These are phyloP conservation scores for Plasmodium knowlesi DNA, from an alignment of 169 alveolate genomes.

Conservation along the genomic window DNA sequence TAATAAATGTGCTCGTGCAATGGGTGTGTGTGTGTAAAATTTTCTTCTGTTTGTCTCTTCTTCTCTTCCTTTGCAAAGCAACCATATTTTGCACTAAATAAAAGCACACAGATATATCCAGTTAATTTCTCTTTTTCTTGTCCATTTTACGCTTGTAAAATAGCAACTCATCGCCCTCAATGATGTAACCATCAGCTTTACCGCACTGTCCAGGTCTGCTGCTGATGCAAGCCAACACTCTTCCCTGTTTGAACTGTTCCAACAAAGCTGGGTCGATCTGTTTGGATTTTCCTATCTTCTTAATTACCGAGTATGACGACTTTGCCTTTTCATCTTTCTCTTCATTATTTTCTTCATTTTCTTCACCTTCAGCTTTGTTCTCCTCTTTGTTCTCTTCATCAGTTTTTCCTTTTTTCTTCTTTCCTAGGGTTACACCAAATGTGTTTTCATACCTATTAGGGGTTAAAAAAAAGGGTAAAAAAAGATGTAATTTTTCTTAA, in stretches of 20 bases:
- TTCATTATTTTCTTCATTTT: constrained; percentile 80
- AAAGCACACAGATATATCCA: not conserved
- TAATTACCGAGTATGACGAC: constrained; percentile 77
- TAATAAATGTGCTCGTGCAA: not conserved
- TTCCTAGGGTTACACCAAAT: constrained; percentile 73
- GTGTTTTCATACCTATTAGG: constrained; percentile 76
- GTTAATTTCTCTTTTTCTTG: constrained; percentile 93
- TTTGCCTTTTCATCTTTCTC: constrained; percentile 75
- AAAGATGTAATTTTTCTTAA: not conserved
- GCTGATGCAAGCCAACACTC: constrained; percentile 97
- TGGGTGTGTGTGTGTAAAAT: not conserved
- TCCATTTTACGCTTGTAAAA: constrained; percentile 97
- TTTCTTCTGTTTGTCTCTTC: not conserved
- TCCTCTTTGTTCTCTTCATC: constrained; percentile 77
- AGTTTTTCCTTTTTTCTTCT: constrained; percentile 69
- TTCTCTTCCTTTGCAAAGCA: not conserved
- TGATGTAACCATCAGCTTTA: constrained; percentile 97
- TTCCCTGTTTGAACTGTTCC: constrained; percentile 97
- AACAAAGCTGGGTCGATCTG: constrained; percentile 90
- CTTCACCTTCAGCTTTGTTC: constrained; percentile 77
- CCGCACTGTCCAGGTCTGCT: constrained; percentile 99
- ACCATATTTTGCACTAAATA: not conserved
- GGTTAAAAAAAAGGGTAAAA: not conserved
- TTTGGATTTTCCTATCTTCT: constrained; percentile 83
- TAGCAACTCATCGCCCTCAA: constrained; percentile 98